Evolutionary conservation across 352 stramenopile species (phyloP), one percentile per base, ranked within the genome.

Genomic region (Phytophthora citricola): DNA sequence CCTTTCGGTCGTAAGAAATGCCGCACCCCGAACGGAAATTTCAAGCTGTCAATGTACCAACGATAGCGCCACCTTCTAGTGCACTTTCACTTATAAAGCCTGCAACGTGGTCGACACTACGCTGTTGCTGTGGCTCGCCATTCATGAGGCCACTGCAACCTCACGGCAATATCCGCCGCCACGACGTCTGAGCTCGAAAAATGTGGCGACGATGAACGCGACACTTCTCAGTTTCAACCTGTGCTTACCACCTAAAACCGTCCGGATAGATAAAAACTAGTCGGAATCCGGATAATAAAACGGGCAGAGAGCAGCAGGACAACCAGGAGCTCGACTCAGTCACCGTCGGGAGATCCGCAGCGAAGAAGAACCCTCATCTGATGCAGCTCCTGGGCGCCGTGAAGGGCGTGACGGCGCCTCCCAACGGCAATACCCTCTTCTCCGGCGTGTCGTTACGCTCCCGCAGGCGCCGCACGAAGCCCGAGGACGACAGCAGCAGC

Each of bases 331-430:
- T 17, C 53, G 9, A 36, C 31, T 36, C 52, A 59, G 32, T 59
- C 36, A 38, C 6, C 44, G 29, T 36, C 43, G 54, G 14, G 26
- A 32, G 40, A 58, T 44, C 26, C 15, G n/a, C 26, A 26, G 27
- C 36, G 34, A 27, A 58, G 53, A 69, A 54, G 34, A 49, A 51
- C 43, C 38, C 0, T 20, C 49, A 45, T 61, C 36, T 27, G 27
- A 76, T 76, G 68, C 68, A 74, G 55, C 44, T 79, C 47, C 58
- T 79, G 43, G 50, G 63, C 40, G 43, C 63, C 57, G 63, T 79
- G n/a, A 79, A 79, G 67, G 60, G 71, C 51, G 63, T 72, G 46
- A 57, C 63, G 17, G 55, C 68, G 49, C 47, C 68, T 15, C 63
- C 72, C 27, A 63, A 54, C 39, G 59, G 58, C 47, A 70, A 60